These are phyloP conservation scores for Boletus mariae DNA, from an alignment of 1,284 basidiomycete species.

Conservation along the genomic window DNA sequence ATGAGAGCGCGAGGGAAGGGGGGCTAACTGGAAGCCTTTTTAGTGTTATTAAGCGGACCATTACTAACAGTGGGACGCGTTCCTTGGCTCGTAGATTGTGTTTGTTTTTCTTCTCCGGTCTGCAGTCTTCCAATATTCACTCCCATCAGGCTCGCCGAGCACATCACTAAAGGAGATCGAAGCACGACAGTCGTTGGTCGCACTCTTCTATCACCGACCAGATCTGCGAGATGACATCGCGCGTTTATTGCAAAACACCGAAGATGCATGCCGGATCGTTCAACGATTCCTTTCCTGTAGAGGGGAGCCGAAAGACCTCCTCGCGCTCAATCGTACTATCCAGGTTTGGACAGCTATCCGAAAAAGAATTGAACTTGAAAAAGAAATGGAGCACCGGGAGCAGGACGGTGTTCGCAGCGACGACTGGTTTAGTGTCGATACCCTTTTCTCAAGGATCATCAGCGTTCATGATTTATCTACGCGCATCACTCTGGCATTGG, in stretches of 20 bases:
- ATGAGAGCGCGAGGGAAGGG: slow-evolving; percentile 73
- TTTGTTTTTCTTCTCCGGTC: slow-evolving; percentile 36
- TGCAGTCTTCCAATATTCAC: slow-evolving; percentile 8
- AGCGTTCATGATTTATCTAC: slow-evolving; percentile 55
- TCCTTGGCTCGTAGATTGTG: slow-evolving; percentile 75
- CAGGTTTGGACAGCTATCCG: slow-evolving; percentile 53
- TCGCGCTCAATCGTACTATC: slow-evolving; percentile 61
- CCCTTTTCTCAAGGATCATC: slow-evolving; percentile 54
- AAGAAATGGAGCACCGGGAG: slow-evolving; percentile 46
- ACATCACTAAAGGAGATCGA: slow-evolving; percentile 73
- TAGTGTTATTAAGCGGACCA: slow-evolving; percentile 74
- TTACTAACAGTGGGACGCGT: slow-evolving; percentile 78
- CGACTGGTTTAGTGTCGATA: slow-evolving; percentile 56
- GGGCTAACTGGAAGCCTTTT: slow-evolving; percentile 74
- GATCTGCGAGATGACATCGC: slow-evolving; percentile 70
- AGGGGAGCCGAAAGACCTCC: slow-evolving; percentile 66
- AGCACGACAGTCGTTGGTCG: slow-evolving; percentile 75
- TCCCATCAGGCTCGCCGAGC: slow-evolving; percentile 73
- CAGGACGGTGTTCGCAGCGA: slow-evolving; percentile 26
- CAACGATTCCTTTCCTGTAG: slow-evolving; percentile 75
- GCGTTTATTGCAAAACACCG: slow-evolving; percentile 53
- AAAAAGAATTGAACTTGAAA: slow-evolving; percentile 53
- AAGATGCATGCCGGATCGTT: slow-evolving; percentile 75
- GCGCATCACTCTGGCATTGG: slow-evolving; percentile 59
- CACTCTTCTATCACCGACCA: slow-evolving; percentile 62